Evolutionary conservation across 176 grass and related monocot genomes (phyloP), one percentile per base, ranked within the genome.

Genomic region (Rhynchospora pubera): DNA sequence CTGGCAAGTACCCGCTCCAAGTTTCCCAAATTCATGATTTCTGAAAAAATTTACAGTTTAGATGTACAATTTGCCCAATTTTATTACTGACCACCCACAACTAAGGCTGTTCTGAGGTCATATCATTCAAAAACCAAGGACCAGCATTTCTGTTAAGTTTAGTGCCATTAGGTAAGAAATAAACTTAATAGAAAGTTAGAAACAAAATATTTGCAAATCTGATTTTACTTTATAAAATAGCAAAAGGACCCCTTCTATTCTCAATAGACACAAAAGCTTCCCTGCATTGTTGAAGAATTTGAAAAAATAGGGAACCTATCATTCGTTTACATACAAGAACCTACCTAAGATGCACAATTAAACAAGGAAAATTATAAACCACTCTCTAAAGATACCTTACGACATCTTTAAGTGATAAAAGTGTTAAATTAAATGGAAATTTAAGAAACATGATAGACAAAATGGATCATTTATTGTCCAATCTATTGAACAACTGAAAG

Each of bases 1-100:
- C 95, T 92, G 64, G 95, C 92, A 63, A 98, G 70, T 58, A 94
- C 95, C 78, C 92, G 90, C 62, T 98, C 95, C 84, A 98, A 91
- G 86, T 98, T 98, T 87, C 92, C 85, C 83, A 87, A 57, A 84
- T 98, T 98, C 90, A 94, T 90, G 75, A 98, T 94, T 85, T 93
- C 95, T 98, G 69, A 22, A 88, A 89, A 43, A 55, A 89, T 50
- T 85, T 26, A 79, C 12, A 85, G 57, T 56, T 57, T 26, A 47
- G 11, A 28, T 53, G 22, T 53, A 30, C 70, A 51, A 74, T 46
- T 74, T 23, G 24, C 23, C 39, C 65, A 44, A 44, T 71, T 22
- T 71, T 46, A 46, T 46, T 22, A 71, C 39, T 19, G 39, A 16
- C 2, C 67, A 71, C 19, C 12, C 68, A 48, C 44, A 72, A n/a